Conservation (phyloP, 352 stramenopile species). For the Phytophthora idaei region DNA sequence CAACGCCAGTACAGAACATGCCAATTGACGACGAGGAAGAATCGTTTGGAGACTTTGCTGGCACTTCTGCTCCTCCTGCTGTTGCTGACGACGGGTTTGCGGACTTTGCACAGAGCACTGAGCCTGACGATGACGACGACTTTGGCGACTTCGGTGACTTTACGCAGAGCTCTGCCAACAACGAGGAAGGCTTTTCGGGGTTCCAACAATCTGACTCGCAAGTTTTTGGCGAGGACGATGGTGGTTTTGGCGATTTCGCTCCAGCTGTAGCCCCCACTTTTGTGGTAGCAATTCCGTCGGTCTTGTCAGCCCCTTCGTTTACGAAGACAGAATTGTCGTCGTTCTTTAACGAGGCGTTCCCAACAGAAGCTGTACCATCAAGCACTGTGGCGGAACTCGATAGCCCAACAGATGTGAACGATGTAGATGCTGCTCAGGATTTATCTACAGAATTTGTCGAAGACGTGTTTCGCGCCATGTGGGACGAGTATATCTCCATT, state of each 20-base stretch:
- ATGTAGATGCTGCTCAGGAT: constrained; percentile 6
- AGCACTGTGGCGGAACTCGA: constrained; percentile 6
- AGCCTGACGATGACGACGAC: constrained; percentile 7
- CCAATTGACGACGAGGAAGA: constrained; percentile 15
- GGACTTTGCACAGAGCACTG: constrained; percentile 43
- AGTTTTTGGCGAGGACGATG: constrained; percentile 21
- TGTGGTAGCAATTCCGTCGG: neutral
- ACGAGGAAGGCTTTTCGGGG: constrained; percentile 15
- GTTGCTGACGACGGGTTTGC: constrained; percentile 40
- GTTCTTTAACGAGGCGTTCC: constrained; percentile 51
- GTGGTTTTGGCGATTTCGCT: constrained; percentile 43
- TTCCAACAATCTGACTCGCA: constrained; percentile 31
- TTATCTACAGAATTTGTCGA: constrained; percentile 28
- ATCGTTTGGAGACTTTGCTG: constrained; percentile 23
- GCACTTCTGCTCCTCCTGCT: neutral
- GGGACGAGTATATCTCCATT: constrained; percentile 35
- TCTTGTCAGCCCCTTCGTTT: constrained; percentile 8
- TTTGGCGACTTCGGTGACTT: constrained; percentile 54
- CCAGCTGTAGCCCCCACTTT: constrained; percentile 5
- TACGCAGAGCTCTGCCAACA: constrained; percentile 26
- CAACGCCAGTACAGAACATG: constrained; percentile 16
- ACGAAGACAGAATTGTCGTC: constrained; percentile 37
- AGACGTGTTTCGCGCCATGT: constrained; percentile 31
- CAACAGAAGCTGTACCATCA: constrained; percentile 19
- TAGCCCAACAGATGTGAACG: constrained; percentile 11